Percentiles rank a stretch among this genome's conserved stretches.
These are phyloP conservation scores for Globisporangium camurandrum DNA, from an alignment of 352 stramenopile species.

Conservation along the genomic window DNA sequence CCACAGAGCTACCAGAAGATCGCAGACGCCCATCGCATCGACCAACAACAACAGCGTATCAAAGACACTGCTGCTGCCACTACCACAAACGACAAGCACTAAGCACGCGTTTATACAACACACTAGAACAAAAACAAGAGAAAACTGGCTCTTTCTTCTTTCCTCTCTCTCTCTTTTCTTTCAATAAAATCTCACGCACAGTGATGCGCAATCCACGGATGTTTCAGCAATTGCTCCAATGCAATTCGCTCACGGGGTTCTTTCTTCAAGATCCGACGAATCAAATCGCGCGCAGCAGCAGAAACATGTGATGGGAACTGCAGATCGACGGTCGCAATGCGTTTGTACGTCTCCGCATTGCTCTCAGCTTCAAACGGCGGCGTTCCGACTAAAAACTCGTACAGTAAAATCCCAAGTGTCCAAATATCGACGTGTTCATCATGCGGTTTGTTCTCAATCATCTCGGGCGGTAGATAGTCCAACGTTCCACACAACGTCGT, in stretches of 20 bases:
- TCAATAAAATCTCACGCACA: no score
- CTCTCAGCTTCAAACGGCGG: slow-evolving; percentile 98
- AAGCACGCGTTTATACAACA: neutral
- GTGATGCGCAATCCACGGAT: slow-evolving; percentile 93
- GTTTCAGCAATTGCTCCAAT: slow-evolving; percentile 88
- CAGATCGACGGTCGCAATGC: slow-evolving; percentile 95
- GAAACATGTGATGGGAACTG: slow-evolving; percentile 92
- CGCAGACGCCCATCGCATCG: slow-evolving; percentile 36
- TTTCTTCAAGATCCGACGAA: slow-evolving; percentile 94
- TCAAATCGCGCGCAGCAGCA: slow-evolving; percentile 87
- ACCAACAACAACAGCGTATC: slow-evolving; percentile 20
- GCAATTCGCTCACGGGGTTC: slow-evolving; percentile 92
- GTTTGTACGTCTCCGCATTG: slow-evolving; percentile 94
- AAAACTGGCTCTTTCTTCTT: no score
- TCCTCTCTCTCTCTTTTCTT: no score
- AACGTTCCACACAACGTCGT: slow-evolving; percentile 99
- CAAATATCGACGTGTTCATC: slow-evolving; percentile 97
- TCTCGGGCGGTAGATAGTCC: slow-evolving; percentile 99
- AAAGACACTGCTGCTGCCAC: slow-evolving; percentile 13
- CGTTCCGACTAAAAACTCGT: slow-evolving; percentile 96
- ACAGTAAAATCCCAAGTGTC: slow-evolving; percentile 98
- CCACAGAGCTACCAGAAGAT: slow-evolving; percentile 62
- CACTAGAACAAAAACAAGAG: neutral
- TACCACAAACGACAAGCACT: slow-evolving; percentile 10
- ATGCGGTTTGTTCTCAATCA: slow-evolving; percentile 98